These are phyloP conservation scores for Candida maesae DNA, from an alignment of 805 yeast species.

Conservation along the genomic window DNA sequence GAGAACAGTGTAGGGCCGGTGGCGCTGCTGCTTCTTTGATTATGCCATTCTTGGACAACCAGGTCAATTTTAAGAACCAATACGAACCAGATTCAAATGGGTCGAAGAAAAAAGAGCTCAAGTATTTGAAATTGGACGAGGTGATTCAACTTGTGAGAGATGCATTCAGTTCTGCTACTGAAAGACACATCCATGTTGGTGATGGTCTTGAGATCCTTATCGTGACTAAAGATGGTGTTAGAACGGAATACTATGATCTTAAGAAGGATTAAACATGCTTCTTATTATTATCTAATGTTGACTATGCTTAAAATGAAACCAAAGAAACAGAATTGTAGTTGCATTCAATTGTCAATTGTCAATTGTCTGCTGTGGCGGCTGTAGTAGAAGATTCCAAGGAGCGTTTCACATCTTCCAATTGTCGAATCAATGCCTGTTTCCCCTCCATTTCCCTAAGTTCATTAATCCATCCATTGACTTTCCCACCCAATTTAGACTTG, in stretches of 20 bases:
- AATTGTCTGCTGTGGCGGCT: background rate
- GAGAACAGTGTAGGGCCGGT: slow-evolving; percentile 96
- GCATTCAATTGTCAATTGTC: background rate
- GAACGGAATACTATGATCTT: slow-evolving; percentile 76
- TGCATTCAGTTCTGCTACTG: slow-evolving; percentile 95
- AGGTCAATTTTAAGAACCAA: slow-evolving; percentile 94
- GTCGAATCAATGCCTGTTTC: slow-evolving; percentile 9
- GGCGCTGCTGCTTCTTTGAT: slow-evolving; percentile 96
- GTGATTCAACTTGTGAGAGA: slow-evolving; percentile 86
- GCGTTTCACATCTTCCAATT: slow-evolving; percentile 15
- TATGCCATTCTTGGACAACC: slow-evolving; percentile 97
- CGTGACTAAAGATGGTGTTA: slow-evolving; percentile 90
- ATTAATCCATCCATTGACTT: slow-evolving; percentile 12
- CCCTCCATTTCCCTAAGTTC: slow-evolving; percentile 2
- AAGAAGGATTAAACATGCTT: slow-evolving; percentile 66
- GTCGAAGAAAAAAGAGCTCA: slow-evolving; percentile 52
- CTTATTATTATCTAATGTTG: background rate
- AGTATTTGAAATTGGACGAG: slow-evolving; percentile 74
- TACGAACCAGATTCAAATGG: slow-evolving; percentile 76
- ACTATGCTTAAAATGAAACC: too few species aligned
- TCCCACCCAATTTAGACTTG: slow-evolving; percentile 1
- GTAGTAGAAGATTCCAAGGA: slow-evolving; percentile 3
- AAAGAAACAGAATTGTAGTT: too few species aligned
- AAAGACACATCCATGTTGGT: slow-evolving; percentile 97
- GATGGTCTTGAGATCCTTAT: slow-evolving; percentile 90